phyloP scores from a whole-genome alignment of 495 filamentous ascomycete genomes.

The Chaetomium cochliodes region DNA sequence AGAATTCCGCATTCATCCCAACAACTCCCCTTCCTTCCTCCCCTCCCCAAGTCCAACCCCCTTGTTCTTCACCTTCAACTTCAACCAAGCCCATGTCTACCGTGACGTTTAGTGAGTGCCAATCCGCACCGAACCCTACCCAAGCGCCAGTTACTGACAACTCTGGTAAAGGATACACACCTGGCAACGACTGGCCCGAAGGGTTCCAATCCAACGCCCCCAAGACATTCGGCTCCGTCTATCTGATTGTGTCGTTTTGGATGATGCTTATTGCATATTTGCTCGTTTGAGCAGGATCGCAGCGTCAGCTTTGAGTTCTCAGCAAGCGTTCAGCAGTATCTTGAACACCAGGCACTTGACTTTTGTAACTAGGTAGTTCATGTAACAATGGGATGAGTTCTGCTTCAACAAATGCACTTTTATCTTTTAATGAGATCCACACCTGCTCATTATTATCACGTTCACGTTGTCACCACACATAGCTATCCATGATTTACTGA shows the following conservation, averaged over 20 bases:
- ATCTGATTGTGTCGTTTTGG: neutral
- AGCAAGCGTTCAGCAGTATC: too few species aligned
- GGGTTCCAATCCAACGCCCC: slow-evolving; percentile 2
- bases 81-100: neutral
- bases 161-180: slow-evolving; percentile 10
- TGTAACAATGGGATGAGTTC: too few species aligned
- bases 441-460: too few species aligned
- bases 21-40: neutral
- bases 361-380: too few species aligned
- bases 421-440: too few species aligned
- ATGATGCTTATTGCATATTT: neutral
- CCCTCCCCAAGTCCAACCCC: neutral
- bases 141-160: neutral
- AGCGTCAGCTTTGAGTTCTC: too few species aligned
- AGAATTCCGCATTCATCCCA: neutral
- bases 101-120: neutral
- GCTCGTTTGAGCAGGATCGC: neutral
- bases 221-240: neutral
- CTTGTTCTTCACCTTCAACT: neutral
- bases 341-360: too few species aligned
- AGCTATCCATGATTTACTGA: too few species aligned
- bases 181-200: slow-evolving; percentile 23
- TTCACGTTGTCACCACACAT: too few species aligned
- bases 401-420: too few species aligned
- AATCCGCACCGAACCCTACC: neutral